Percentiles rank a stretch among this genome's conserved stretches.
Evolutionary conservation across 441 rosid species (phyloP).

Genomic region (Sinapis alba): DNA sequence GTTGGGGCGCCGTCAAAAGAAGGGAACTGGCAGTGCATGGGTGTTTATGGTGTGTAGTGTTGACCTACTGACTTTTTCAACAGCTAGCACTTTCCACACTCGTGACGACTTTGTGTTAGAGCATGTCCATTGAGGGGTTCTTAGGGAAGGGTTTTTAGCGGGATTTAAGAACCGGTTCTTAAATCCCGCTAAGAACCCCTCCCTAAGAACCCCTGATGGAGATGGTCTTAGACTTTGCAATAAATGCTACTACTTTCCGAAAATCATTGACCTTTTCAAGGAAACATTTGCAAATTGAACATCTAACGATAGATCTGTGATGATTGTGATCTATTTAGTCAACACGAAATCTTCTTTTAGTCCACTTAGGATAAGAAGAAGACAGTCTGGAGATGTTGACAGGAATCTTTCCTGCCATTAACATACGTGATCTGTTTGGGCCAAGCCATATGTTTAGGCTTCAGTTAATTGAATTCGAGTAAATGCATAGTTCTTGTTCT

Average conservation of each 20-base stretch:
- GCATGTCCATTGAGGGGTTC: too few species aligned
- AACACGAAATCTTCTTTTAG: neutral
- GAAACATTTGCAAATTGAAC: neutral
- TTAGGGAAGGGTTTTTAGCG: too few species aligned
- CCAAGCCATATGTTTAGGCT: neutral
- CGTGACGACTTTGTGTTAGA: neutral
- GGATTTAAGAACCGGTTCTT: too few species aligned
- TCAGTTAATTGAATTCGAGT: neutral
- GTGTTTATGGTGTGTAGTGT: neutral
- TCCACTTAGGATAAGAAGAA: neutral
- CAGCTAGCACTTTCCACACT: neutral
- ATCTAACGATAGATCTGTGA: constrained; percentile 8
- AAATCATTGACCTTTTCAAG: neutral
- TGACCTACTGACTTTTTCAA: neutral
- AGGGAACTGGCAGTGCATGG: too few species aligned
- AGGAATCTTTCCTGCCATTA: neutral
- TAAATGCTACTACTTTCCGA: neutral
- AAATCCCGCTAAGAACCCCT: too few species aligned
- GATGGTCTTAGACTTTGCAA: neutral
- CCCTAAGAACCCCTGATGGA: too few species aligned
- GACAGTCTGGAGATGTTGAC: neutral
- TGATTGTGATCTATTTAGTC: neutral
- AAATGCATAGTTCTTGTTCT: neutral
- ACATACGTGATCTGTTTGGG: neutral
- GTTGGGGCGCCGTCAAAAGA: too few species aligned